These are phyloP conservation scores for Lithohypha guttulata DNA, from an alignment of 2,329 filamentous ascomycete genomes.

Conservation along the genomic window DNA sequence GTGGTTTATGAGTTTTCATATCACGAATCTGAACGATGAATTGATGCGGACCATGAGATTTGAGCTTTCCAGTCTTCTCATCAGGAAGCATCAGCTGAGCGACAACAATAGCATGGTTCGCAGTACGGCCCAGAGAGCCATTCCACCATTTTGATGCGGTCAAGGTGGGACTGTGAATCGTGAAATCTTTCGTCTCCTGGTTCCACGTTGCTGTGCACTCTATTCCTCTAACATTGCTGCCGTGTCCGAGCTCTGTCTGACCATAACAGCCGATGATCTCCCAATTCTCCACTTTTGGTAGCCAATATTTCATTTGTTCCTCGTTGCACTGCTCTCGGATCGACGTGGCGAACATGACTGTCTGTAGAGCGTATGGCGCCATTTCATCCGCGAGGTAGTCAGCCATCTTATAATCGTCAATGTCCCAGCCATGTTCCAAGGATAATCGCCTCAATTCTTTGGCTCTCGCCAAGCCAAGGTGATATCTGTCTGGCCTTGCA, in stretches of 20 bases:
- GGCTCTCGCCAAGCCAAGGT: constrained; percentile 41
- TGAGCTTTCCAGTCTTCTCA: constrained; percentile 24
- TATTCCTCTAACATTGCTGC: constrained; percentile 42
- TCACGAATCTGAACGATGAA: constrained; percentile 45
- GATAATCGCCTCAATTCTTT: constrained; percentile 40
- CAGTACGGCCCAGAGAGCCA: constrained; percentile 42
- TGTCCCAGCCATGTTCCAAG: constrained; percentile 37
- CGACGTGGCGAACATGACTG: constrained; percentile 43
- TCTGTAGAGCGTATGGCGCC: constrained; percentile 40
- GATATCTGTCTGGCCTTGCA: constrained; percentile 41
- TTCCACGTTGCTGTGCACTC: constrained; percentile 41
- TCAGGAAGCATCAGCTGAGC: constrained; percentile 40
- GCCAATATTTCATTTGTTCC: constrained; percentile 39
- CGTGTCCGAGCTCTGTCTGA: constrained; percentile 43
- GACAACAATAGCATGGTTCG: constrained; percentile 46
- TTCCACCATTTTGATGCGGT: constrained; percentile 48
- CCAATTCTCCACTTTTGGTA: constrained; percentile 39
- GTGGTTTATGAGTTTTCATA: constrained; percentile 36
- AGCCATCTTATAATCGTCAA: constrained; percentile 42
- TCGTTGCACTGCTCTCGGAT: constrained; percentile 40
- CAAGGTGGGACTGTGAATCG: constrained; percentile 41
- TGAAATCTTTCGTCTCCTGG: constrained; percentile 34
- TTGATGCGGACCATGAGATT: constrained; percentile 41
- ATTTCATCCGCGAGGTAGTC: constrained; percentile 45
- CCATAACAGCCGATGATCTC: constrained; percentile 43